Evolutionary conservation across 345 rosid species (phyloP), one percentile per base, ranked within the genome.

Genomic region (Eucalyptus pauciflora): DNA sequence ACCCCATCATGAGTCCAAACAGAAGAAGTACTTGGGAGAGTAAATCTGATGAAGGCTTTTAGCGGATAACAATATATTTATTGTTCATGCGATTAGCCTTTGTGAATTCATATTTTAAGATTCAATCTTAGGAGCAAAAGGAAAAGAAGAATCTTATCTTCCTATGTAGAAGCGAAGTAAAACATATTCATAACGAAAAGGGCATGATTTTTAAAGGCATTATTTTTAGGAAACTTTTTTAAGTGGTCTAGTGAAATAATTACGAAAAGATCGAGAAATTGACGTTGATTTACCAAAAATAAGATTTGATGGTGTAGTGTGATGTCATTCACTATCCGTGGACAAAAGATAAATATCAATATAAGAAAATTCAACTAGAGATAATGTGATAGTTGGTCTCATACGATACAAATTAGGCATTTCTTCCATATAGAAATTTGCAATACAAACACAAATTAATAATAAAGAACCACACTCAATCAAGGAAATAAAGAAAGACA

Each of bases 191-290:
- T 33, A 69, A 33, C 0, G 4, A 69, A 69, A 17, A 69, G 5
- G 33, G 33, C 0, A 33, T 33, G 45, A 4, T 69, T 33, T 69
- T 3, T 3, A 16, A 33, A 69, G 9, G 7, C 4, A 1, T 69
- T 69, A 69, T 33, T 33, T 33, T 7, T 69, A 9, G 45, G 45
- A 69, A 69, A 15, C 25, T 17, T 24, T 24, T 69, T 33, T 17
- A 17, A 33, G 24, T 69, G 37, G 7, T 69, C 80, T 16, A 33
- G 13, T 33, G 13, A 2, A 9, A 16, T 31, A 69, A 29, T 62
- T 18, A 1, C 7, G 17, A 9, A 1, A 9, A 17, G 45, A 33
- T 71, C 0, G 4, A 18, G 13, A 15, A 71, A 71, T 5, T 71
- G 24, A 9, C 4, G 2, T 43, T 33, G 20, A 33, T 71, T 17